Evolutionary conservation across 495 filamentous ascomycete species (phyloP), one percentile per base, ranked within the genome.

Genomic region (Xylaria scruposa): DNA sequence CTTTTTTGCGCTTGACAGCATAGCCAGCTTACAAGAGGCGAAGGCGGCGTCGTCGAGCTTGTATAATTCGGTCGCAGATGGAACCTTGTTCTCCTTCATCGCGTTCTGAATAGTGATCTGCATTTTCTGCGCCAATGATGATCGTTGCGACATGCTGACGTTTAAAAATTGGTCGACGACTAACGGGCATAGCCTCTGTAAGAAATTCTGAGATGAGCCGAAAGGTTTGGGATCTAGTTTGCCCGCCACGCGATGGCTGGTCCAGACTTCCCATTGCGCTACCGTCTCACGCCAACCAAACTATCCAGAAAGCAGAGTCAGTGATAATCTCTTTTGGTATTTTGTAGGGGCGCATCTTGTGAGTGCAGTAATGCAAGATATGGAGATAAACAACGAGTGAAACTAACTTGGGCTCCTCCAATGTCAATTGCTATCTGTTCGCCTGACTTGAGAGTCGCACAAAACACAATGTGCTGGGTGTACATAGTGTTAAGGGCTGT

Each of bases 251-350:
- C 62, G 60, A 31, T 63, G 60, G 60, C 38, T 46, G 40, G 21
- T 46, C 60, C 60, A 63, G 29, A 19, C 40, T 29, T 24, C 40
- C 60, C 60, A 63, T 29, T 13, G 38, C 29, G 60, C 60, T 19
- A 63, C 40, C 60, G 38, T 63, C 60, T 63, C 60, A 46, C 60
- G 60, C 60, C 60, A 63, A 21, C 60, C 60, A 13, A 44, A 63
- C 60, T 63, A 46, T 29, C 40, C 60, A 47, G 40, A 46, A 21
- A 31, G n/a, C 10, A 13, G 12, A 12, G 36, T 63, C 12, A 63
- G 38, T 63, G 60, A 46, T 63, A 15, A 42, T 42, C 8, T 9
- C 7, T 12, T 42, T 21, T 21, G 3, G 19, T 24, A 15, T 21
- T n/a, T 21, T 62, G 19, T 38, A 42, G 3, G n/a, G 8, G 33